Conservation (phyloP, 768 basidiomycete genomes). For the Kockovaella imperatae region DNA sequence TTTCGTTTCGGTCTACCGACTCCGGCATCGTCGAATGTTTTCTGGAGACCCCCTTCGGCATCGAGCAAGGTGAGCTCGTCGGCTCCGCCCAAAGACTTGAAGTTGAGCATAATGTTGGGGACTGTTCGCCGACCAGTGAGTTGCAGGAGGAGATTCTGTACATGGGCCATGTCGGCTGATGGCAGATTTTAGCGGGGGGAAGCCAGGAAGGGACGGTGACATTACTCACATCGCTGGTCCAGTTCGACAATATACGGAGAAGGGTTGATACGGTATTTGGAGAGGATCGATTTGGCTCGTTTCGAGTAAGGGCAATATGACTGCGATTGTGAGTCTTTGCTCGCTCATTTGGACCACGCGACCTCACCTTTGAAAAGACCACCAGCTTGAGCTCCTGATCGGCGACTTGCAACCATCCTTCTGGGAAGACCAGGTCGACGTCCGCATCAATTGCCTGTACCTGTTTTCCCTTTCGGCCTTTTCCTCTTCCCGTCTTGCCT, state of each 20-base stretch:
- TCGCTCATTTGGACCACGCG: not conserved
- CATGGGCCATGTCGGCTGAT: constrained; percentile 34
- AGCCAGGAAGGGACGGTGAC: not conserved
- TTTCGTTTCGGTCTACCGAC: too few species aligned
- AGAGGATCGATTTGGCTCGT: constrained; percentile 40
- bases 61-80: constrained; percentile 44
- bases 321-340: constrained; percentile 14
- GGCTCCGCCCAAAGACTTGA: constrained; percentile 40
- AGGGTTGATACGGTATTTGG: constrained; percentile 28
- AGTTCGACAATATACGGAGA: constrained; percentile 42
- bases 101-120: constrained; percentile 44
- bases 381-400: constrained; percentile 34
- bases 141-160: constrained; percentile 37
- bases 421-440: constrained; percentile 22
- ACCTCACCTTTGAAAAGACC: constrained; percentile 42
- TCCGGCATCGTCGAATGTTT: constrained; percentile 22
- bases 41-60: constrained; percentile 40
- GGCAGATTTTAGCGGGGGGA: not conserved
- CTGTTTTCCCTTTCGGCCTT: too few species aligned
- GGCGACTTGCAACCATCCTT: constrained; percentile 37
- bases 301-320: constrained; percentile 45
- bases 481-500: too few species aligned
- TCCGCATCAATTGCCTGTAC: constrained; percentile 5
- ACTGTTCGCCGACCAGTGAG: constrained; percentile 44
- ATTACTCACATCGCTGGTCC: constrained; percentile 40